These are phyloP conservation scores for Neurospora sp. DNA, from an alignment of 495 filamentous ascomycete species.

Conservation along the genomic window DNA sequence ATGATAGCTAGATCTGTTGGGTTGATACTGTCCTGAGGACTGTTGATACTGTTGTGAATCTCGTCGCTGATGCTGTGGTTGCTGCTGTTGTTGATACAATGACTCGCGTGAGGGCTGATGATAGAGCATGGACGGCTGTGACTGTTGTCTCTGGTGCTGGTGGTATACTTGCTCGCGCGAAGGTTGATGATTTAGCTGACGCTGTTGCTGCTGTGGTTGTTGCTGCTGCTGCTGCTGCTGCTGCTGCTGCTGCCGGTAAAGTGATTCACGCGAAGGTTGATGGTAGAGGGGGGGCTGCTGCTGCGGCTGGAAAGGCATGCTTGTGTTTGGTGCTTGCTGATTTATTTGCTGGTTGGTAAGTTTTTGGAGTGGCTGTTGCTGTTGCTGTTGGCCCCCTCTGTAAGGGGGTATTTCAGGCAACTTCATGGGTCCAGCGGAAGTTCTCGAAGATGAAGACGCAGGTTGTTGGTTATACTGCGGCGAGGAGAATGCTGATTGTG, in stretches of 20 bases:
- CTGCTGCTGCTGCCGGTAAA: not conserved
- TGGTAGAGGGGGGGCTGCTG: constrained; percentile 18
- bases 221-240: constrained; percentile 9
- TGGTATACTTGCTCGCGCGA: constrained; percentile 1
- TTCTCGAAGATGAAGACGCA: constrained; percentile 7
- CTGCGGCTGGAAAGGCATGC: constrained; percentile 14
- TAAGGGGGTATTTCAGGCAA: constrained; percentile 46
- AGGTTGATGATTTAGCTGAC: constrained; percentile 7
- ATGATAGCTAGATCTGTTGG: constrained; percentile 5
- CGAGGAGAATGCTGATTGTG: not conserved
- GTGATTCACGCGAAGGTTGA: constrained; percentile 16
- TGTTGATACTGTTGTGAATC: not conserved
- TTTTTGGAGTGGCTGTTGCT: constrained; percentile 22
- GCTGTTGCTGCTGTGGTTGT: constrained; percentile 18
- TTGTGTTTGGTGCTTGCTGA: constrained; percentile 4
- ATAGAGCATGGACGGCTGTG: not conserved
- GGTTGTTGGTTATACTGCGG: constrained; percentile 12
- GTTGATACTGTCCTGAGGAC: not conserved
- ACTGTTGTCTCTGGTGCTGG: constrained; percentile 3
- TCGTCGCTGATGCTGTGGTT: not conserved
- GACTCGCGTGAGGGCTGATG: constrained; percentile 1
- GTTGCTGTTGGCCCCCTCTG: constrained; percentile 23
- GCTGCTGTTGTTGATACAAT: constrained; percentile 5
- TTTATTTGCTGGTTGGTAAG: constrained; percentile 17
- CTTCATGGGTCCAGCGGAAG: constrained; percentile 25